Base-by-base conservation (phyloP, 202 grass and related monocot genomes). In the Setaria viridis region DNA sequence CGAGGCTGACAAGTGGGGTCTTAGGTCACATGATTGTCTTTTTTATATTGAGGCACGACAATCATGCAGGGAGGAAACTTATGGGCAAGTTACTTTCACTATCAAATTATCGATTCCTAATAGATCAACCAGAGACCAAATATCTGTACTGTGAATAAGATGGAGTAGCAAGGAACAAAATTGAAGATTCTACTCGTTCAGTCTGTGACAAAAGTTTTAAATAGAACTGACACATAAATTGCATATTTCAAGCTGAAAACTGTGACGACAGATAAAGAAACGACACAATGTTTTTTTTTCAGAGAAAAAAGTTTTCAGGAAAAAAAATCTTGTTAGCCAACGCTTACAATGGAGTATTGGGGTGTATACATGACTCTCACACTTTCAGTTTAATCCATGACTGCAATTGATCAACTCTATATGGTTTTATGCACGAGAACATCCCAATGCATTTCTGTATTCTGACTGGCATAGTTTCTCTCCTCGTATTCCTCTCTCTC, bases 231-330 rank as follows among this genome's bases (percentile, higher is more conserved):
- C 55, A 43, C 25, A 59, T 45, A 17, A 10, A 77, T 13, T 49
- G 2, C 21, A 72, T 53, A 19, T 34, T 53, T 42, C 74, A 60
- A 60, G 56, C 35, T 29, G 12, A 60, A 42, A 43, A 45, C 8
- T 29, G 11, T 77, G 55, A 29, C 32, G 6, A 45, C 13, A 42
- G 19, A 43, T 41, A 8, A 9, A 57, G 47, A 73, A 49, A 10
- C 43, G 12, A 4, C 69, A 7, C 0, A 13, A 11, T 1, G 19
- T 7, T n/a, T 3, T 47, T 1, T 46, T 41, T 9, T 1, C 0
- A 1, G 0, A 4, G 7, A 4, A 45, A 68, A n/a, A n/a, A 0
- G 0, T 7, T 72, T 48, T 21, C 4, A 2, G 16, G 16, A 43
- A 42, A 13, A 14, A 9, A 48, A 3, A 78, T 65, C 72, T 9